Base-by-base conservation (phyloP, 306 rosid species). In the Oxytropis ochrocephala region DNA sequence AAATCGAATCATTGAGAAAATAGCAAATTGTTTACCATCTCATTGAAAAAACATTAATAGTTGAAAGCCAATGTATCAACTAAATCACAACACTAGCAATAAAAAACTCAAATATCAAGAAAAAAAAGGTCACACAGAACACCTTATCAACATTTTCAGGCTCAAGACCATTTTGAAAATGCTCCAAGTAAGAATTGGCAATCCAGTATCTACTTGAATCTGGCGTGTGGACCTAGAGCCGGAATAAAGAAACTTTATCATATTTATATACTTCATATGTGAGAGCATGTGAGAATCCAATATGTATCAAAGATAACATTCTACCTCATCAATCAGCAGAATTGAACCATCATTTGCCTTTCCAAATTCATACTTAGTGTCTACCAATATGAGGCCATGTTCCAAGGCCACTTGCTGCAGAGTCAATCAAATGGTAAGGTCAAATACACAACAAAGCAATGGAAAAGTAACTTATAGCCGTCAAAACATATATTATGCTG, bases 171-270 rank as follows among this genome's bases (percentile, higher is more conserved):
- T 78, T 85, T 83, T 81, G 85, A 83, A 94, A 76, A 51, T 79
- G 85, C 69, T 94, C 92, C 62, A 76, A 67, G 57, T 88, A 94
- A 63, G 97, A 88, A 79, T 75, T 73, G 48, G 97, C 91, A 76
- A 94, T 88, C 98, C 98, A 94, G 80, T 94, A 90, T 83, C 97
- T 90, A 72, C 98, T 94, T 52, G 97, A 90, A 84, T 94, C 98
- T 11, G 98, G 98, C 32, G 98, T 94, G 77, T 94, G 98, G 59
- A 94, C 95, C 98, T 94, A 67, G 17, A 70, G 65, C 74, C 17
- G 61, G 63, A 74, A 59, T 59, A 36, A 41, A 46, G 13, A 27
- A 55, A 60, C 7, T 10, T 57, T 5, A 58, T 79, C 80, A 55
- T 12, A 51, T 67, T 5, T 10, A 52, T 39, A 52, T 59, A 67